Percentiles rank a stretch among this genome's conserved stretches.
These are phyloP conservation scores for Alternaria dauci DNA, from an alignment of 2,329 filamentous ascomycete species.

Conservation along the genomic window DNA sequence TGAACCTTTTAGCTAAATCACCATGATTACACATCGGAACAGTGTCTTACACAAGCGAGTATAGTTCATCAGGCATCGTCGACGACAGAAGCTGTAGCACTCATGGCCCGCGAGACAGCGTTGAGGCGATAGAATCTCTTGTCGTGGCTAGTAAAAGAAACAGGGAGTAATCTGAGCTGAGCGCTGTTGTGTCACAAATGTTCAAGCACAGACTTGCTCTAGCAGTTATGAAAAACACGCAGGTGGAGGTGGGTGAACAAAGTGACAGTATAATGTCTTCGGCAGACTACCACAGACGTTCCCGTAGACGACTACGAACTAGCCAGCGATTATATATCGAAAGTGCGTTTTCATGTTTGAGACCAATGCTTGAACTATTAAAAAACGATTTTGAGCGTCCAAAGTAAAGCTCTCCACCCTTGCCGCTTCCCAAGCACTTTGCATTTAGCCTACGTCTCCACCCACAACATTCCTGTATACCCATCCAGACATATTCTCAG, in stretches of 20 bases:
- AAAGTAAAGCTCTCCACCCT: not conserved
- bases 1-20: not conserved
- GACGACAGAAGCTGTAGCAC: not conserved
- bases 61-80: not conserved
- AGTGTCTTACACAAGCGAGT: not conserved
- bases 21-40: not conserved
- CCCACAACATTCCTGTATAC: not conserved
- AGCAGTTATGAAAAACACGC: not conserved
- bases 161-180: too few relatives aligned
- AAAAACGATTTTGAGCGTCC: not conserved
- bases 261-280: not conserved
- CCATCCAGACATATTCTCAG: not conserved
- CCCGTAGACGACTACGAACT: not conserved
- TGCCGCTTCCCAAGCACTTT: not conserved
- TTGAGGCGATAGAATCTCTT: too few relatives aligned
- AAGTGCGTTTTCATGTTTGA: not conserved
- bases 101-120: not conserved
- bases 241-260: not conserved
- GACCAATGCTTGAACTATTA: not conserved
- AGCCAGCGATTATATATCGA: not conserved
- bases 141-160: too few relatives aligned
- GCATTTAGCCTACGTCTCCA: not conserved
- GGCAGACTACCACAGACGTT: not conserved
- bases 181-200: too few relatives aligned
- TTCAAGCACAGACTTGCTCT: not conserved